phyloP scores from a whole-genome alignment of 2,329 filamentous ascomycete species.

The Immersiporthe knoxdaviesiana region DNA sequence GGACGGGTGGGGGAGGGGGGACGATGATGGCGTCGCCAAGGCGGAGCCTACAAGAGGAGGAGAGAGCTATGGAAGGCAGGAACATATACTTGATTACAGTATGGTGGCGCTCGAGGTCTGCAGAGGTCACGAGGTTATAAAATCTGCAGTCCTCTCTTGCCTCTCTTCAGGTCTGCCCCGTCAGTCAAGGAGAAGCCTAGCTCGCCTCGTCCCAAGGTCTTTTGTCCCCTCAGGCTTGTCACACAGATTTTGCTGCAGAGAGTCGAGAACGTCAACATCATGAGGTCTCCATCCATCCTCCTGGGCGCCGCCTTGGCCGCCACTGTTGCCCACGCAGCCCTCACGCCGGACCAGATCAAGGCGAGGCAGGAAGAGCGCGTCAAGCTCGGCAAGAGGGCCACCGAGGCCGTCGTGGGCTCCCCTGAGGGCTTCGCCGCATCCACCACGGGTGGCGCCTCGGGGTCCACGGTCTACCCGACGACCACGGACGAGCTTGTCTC shows the following conservation, averaged over 20 bases:
- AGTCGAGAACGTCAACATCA: background rate
- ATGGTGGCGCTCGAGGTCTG: background rate
- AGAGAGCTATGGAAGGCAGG: background rate
- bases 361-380: slow-evolving; percentile 14
- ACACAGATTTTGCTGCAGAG: background rate
- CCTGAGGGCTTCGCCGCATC: slow-evolving; percentile 51
- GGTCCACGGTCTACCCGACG: slow-evolving; percentile 55
- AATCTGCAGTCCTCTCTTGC: background rate
- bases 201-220: background rate
- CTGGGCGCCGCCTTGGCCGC: slow-evolving; percentile 13
- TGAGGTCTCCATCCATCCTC: slow-evolving; percentile 13
- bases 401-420: slow-evolving; percentile 39
- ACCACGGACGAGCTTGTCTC: slow-evolving; percentile 59
- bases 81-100: background rate
- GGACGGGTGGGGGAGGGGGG: background rate
- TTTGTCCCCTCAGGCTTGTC: background rate
- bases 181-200: slow-evolving; percentile 4
- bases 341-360: slow-evolving; percentile 10
- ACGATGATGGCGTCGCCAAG: background rate
- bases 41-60: background rate
- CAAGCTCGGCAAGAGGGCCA: slow-evolving; percentile 21
- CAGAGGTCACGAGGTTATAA: background rate
- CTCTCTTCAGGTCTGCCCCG: background rate
- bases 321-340: slow-evolving; percentile 15
- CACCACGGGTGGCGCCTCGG: slow-evolving; percentile 63